Base-by-base conservation (phyloP, 768 basidiomycete genomes). In the Pisolithus sp. region DNA sequence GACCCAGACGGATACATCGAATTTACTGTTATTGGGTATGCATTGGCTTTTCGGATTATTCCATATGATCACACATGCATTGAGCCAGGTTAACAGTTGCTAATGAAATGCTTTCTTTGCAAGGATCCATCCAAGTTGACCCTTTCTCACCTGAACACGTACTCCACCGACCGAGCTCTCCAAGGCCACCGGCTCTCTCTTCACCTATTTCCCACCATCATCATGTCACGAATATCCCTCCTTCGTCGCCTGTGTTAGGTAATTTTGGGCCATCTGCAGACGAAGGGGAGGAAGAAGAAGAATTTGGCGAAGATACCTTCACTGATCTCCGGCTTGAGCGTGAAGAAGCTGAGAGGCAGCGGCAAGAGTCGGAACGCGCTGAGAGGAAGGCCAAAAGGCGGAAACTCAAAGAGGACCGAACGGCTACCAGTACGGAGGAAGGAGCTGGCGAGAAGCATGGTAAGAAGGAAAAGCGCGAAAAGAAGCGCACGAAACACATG, bases 41-140 rank as follows among this genome's bases (percentile, higher is more conserved):
- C n/a, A 12, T 54, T 63, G 30, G 21, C 28, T 36, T 47, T 23
- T 5, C 21, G 34, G 8, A 31, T 4, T 23, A 15, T 47, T n/a
- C 18, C 4, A 24, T 36, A 36, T 20, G n/a, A 31, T 34, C 34
- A 34, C 34, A 31, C 20, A 17, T 17, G 17, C 13, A 20, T 23
- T 34, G 9, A n/a, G n/a, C 30, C 30, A 96, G 93, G 23, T 66
- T 93, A 53, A 93, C 85, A 13, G 81, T 93, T 31, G 91, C 92
- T 30, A 94, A 96, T 62, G 87, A 94, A 63, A 94, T 95, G 91
- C 71, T 96, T 18, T 94, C 92, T 2, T 70, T 96, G 12, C 76
- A 89, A 28, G 93, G 93, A 8, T 93, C 91, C 3, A 73, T 93
- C 53, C 88, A 89, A 59, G 65, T 71, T 4, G 82, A 90, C 59